Percentiles rank a stretch among this genome's conserved stretches.
phyloP scores from a whole-genome alignment of 2,329 filamentous ascomycete species.

The Coniosporium tulheliwenetii region DNA sequence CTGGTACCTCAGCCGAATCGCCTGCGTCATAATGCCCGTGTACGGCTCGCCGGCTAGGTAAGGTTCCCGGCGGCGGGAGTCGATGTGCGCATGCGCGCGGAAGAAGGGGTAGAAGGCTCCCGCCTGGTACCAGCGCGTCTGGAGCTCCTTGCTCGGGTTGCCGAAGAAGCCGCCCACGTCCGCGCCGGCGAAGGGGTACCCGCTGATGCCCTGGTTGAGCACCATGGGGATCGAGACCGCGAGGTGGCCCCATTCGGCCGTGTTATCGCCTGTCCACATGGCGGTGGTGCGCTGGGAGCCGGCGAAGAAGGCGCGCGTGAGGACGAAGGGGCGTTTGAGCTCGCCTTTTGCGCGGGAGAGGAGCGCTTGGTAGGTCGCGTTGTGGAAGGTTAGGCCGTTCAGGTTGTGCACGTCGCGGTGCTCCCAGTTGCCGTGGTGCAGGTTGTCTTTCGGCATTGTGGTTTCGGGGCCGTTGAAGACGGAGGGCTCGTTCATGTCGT shows the following conservation, averaged over 20 bases:
- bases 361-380: conserved; percentile 79
- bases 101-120: conserved; percentile 98
- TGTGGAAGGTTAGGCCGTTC: conserved; percentile 89
- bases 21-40: conserved; percentile 70
- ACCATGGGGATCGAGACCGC: conserved; percentile 88
- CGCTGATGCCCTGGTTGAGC: conserved; percentile 78
- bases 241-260: conserved; percentile 82
- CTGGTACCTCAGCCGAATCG: conserved; percentile 75
- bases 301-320: conserved; percentile 84
- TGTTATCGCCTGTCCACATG: conserved; percentile 99
- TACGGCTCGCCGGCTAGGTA: conserved; percentile 79
- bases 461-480: conserved; percentile 98
- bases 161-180: conserved; percentile 98
- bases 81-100: conserved; percentile 92
- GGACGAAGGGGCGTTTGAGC: conserved; percentile 64
- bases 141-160: conserved; percentile 82
- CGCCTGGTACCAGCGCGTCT: conserved; percentile 91
- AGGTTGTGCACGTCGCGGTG: conserved; percentile 94
- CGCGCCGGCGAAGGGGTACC: conserved; percentile 85
- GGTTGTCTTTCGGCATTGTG: conserved; percentile 97
- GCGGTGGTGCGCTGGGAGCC: conserved; percentile 81
- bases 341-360: conserved; percentile 76
- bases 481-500: conserved; percentile 98
- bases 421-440: conserved; percentile 85
- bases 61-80: conserved; percentile 84